These are phyloP conservation scores for Pterula multifida DNA, from an alignment of 1,284 basidiomycete genomes.

Conservation along the genomic window DNA sequence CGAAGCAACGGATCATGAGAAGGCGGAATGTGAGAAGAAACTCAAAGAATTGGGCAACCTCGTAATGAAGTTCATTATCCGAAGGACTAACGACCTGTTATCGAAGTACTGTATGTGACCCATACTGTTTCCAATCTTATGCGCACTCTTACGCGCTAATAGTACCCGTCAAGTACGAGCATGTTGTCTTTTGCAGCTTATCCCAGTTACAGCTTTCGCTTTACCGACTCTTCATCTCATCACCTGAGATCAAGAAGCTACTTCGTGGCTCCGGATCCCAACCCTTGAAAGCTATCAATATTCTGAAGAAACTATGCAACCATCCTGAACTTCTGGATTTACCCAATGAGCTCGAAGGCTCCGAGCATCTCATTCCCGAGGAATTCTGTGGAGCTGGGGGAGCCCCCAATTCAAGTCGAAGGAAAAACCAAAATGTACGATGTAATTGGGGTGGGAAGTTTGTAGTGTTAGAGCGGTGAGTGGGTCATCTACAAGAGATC, in stretches of 20 bases:
- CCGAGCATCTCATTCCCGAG: constrained; percentile 74
- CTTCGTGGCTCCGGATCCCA: constrained; percentile 88
- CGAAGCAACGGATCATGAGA: constrained; percentile 75
- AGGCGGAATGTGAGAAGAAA: constrained; percentile 81
- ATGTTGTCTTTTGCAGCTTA: constrained; percentile 93
- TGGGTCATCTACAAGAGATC: constrained; percentile 2
- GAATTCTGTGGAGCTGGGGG: constrained; percentile 58
- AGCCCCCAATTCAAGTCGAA: constrained; percentile 23
- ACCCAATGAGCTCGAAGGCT: constrained; percentile 79
- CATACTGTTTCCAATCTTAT: constrained; percentile 2
- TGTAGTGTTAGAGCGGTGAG: constrained; percentile 82
- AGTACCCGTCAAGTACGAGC: constrained; percentile 99
- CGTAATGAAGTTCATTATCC: constrained; percentile 95
- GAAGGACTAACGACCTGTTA: constrained; percentile 91
- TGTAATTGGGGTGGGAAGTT: constrained; percentile 89
- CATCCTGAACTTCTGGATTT: constrained; percentile 91
- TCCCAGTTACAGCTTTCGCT: constrained; percentile 84
- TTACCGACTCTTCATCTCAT: constrained; percentile 89
- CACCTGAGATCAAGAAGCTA: constrained; percentile 88
- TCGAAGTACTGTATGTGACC: constrained; percentile 83
- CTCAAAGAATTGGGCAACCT: constrained; percentile 86
- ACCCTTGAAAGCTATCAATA: constrained; percentile 93
- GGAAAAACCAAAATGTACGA: constrained; percentile 47
- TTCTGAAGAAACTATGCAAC: constrained; percentile 96
- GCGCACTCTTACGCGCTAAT: constrained; percentile 8